phyloP scores from a whole-genome alignment of 257 asterid species.

The Nicotiana sylvestris region DNA sequence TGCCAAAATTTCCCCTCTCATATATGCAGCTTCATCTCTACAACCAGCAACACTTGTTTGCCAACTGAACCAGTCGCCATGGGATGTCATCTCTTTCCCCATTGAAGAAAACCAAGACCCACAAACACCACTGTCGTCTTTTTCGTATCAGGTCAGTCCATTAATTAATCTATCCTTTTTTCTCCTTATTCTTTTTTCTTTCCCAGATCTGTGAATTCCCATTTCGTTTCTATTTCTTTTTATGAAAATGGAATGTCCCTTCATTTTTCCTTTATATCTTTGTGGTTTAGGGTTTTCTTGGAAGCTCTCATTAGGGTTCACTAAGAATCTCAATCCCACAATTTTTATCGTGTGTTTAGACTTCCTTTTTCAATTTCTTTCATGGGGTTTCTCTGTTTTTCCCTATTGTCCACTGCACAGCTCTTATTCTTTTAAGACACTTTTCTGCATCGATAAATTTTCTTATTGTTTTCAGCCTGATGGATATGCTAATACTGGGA shows the following conservation, averaged over 20 bases:
- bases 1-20: slow-evolving; percentile 37
- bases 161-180: neutral
- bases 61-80: slow-evolving; percentile 49
- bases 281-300: slow-evolving; percentile 50
- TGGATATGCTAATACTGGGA: slow-evolving; percentile 27
- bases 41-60: slow-evolving; percentile 20
- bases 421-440: slow-evolving; percentile 13
- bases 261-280: slow-evolving; percentile 6
- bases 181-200: neutral
- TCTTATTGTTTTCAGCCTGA: slow-evolving; percentile 33
- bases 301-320: slow-evolving; percentile 47
- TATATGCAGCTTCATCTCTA: neutral
- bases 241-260: slow-evolving; percentile 13
- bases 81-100: slow-evolving; percentile 72
- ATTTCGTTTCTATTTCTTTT: neutral
- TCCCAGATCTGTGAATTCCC: slow-evolving; percentile 26
- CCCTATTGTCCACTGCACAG: slow-evolving; percentile 8
- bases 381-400: slow-evolving; percentile 15
- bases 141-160: slow-evolving; percentile 13
- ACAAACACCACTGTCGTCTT: slow-evolving; percentile 18
- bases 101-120: slow-evolving; percentile 24
- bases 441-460: slow-evolving; percentile 19
- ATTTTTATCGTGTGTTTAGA: slow-evolving; percentile 16
- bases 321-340: slow-evolving; percentile 22
- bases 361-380: slow-evolving; percentile 10